Base-by-base conservation (phyloP, 306 rosid genomes). In the Phaseolus lunatus region DNA sequence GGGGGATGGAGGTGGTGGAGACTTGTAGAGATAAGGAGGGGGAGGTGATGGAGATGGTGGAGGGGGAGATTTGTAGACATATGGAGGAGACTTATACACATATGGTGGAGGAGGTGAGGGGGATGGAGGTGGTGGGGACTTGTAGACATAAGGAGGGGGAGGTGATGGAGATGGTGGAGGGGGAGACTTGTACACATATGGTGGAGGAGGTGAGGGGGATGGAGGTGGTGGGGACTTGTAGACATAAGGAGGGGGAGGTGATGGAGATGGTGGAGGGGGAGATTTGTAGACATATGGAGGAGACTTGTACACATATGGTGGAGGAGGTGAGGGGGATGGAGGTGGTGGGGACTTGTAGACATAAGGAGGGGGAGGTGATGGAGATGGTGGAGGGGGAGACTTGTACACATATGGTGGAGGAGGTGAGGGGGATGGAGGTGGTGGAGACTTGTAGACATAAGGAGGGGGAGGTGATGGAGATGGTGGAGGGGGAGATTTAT, bases 171-270 rank as follows among this genome's bases (percentile, higher is more conserved):
- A 78, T 45, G 80, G 72, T 1, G 73, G 72, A 8, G 50, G 19
- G 0, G 49, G 67, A 0, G 57, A 63, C 8, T 66, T 71, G 2
- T 59, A 57, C 1, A 57, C 9, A 23, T 57, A 57, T 0, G 70
- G 78, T 9, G 75, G 75, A 0, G 84, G 87, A 4, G 27, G 89
- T 23, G 67, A 71, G 52, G 78, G 9, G 64, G 83, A 7, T 24
- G 58, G 69, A 9, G 69, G 12, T 0, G 78, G 57, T 4, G 78
- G 69, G 58, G 47, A 26, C 12, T 41, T 26, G 58, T 41, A 31
- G 16, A 26, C 45, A 58, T 41, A 11, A 8, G 20, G 78, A 35
- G 41, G 41, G 2, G 41, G 41, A 35, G 41, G 41, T 35, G 41
- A 35, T 35, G 41, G 41, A 7, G 41, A 35, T 4, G 44, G 57